phyloP scores from a whole-genome alignment of 352 stramenopile genomes.

The Globisporangium paddicum region DNA sequence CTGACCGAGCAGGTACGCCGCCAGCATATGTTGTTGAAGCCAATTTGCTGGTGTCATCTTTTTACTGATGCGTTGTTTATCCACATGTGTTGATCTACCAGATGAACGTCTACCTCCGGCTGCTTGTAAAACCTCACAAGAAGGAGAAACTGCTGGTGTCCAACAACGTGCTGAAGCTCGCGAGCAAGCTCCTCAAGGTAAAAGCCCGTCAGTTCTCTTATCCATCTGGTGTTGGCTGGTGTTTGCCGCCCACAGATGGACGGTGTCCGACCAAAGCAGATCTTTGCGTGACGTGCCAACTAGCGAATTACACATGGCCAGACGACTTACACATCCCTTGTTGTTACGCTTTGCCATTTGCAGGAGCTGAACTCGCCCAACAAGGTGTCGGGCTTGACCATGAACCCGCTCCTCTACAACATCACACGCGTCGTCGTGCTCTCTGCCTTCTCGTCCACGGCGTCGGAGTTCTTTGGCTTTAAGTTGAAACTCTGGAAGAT shows the following conservation, averaged over 20 bases:
- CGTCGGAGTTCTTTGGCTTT: constrained; percentile 90
- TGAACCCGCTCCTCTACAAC: constrained; percentile 90
- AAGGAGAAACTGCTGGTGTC: constrained; percentile 88
- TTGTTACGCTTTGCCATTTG: constrained; percentile 5
- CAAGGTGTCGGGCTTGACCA: constrained; percentile 87
- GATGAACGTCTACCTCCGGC: constrained; percentile 86
- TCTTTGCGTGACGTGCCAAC: neutral
- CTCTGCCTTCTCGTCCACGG: constrained; percentile 85
- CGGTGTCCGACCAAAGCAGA: neutral
- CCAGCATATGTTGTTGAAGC: neutral
- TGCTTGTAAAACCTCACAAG: constrained; percentile 83
- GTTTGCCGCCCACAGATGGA: neutral
- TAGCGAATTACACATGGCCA: neutral
- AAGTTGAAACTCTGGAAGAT: constrained; percentile 91
- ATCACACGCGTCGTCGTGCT: constrained; percentile 86
- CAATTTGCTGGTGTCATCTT: constrained; percentile 10
- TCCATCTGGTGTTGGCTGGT: neutral
- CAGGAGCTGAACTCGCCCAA: constrained; percentile 88
- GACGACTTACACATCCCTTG: neutral
- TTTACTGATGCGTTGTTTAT: constrained; percentile 4
- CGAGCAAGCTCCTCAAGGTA: constrained; percentile 88
- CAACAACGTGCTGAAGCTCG: constrained; percentile 90
- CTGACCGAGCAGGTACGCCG: constrained; percentile 82
- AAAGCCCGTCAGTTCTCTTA: neutral
- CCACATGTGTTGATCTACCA: constrained; percentile 16